Conservation (phyloP, 2,329 filamentous ascomycete genomes). For the Herpotrichia juniperi region DNA sequence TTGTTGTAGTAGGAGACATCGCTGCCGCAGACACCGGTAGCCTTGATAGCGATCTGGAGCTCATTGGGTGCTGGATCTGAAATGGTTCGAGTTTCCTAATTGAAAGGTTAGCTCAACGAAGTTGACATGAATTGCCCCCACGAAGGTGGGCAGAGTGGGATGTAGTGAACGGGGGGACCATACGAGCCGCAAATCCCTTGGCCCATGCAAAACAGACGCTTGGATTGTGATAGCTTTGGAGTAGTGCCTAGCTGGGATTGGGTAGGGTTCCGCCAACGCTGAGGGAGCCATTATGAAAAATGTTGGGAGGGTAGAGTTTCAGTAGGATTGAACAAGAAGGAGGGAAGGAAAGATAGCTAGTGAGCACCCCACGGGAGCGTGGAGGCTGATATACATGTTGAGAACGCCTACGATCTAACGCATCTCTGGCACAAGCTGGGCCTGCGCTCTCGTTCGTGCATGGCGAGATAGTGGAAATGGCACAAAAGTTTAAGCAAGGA, state of each 20-base stretch:
- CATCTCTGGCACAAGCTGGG: constrained; percentile 32
- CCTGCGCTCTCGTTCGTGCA: constrained; percentile 38
- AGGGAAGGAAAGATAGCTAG: constrained; percentile 32
- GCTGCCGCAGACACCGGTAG: constrained; percentile 72
- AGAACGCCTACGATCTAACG: constrained; percentile 32
- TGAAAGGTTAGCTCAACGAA: constrained; percentile 28
- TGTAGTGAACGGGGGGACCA: constrained; percentile 39
- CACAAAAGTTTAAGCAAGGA: constrained; percentile 39
- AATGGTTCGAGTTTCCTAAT: constrained; percentile 62
- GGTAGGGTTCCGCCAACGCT: constrained; percentile 46
- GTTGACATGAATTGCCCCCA: constrained; percentile 36
- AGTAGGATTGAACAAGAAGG: constrained; percentile 27
- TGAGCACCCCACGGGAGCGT: constrained; percentile 45
- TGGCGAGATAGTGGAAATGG: constrained; percentile 44
- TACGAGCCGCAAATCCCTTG: constrained; percentile 51
- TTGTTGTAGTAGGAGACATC: constrained; percentile 76
- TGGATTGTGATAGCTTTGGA: constrained; percentile 44
- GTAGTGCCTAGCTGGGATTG: constrained; percentile 46
- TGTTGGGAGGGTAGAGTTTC: constrained; percentile 17
- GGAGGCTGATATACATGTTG: constrained; percentile 47
- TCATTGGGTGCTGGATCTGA: constrained; percentile 62
- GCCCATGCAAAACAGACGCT: constrained; percentile 50
- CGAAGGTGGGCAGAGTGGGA: constrained; percentile 40
- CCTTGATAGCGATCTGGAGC: constrained; percentile 68
- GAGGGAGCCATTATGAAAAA: constrained; percentile 49